Evolutionary conservation across 495 filamentous ascomycete species (phyloP), one percentile per base, ranked within the genome.

Genomic region (Poronia punctata): DNA sequence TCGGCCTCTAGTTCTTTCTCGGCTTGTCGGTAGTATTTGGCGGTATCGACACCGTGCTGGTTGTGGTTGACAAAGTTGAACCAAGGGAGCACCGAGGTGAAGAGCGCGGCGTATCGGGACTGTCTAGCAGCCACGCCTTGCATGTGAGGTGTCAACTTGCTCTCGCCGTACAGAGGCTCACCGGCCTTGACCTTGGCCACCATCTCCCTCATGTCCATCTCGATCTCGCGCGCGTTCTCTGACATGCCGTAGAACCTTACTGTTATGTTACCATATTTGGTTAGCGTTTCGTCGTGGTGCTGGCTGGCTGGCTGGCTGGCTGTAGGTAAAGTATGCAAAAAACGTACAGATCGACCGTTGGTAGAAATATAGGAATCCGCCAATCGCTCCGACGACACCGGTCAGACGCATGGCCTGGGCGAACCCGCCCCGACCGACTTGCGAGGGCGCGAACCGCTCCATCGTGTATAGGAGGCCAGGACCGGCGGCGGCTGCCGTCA

Each of bases 171-270:
- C n/a, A 97, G 66, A 14, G 93, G 79, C 64, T 94, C 75, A 33
- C 88, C 89, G 34, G 70, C 77, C 72, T 97, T 97, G 52, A 96
- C 88, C 60, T 86, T 88, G 56, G 79, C 76, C 4, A 95, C 88
- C 92, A 98, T 98, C 71, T 98, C 92, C 40, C 76, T 78, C 88
- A 95, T 98, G 59, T 98, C 92, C 80, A 90, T 84, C 27, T 95
- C 86, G 20, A 89, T 68, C 57, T 98, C 92, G 41, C 93, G 79
- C 29, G 78, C 64, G 67, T 98, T 97, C 60, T 98, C 92, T 22
- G 75, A 78, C 67, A 86, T 84, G 47, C 92, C 92, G 72, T 95
- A 95, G 70, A 98, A 96, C 33, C 92, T 86, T 53, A 83, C 81
- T 85, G 44, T 62, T 23, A 10, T 23, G 8, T 10, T 16, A 30